phyloP scores from a whole-genome alignment of 257 asterid species.

The Haberlea rhodopensis region DNA sequence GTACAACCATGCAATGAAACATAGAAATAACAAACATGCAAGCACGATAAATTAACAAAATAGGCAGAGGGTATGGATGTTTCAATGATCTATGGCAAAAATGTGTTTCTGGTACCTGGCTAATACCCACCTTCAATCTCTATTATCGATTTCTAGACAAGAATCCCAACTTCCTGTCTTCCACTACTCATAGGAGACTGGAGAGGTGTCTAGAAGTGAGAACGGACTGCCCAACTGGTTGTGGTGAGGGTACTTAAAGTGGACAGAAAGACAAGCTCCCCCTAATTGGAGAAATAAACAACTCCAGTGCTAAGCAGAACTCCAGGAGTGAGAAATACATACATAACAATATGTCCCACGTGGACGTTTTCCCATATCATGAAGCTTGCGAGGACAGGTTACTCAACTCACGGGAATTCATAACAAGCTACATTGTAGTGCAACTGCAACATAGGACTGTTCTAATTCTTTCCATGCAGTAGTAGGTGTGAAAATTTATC shows the following conservation, averaged over 20 bases:
- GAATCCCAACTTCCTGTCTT: background rate
- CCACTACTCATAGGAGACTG: too few relatives aligned
- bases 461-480: slow-evolving; percentile 15
- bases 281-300: background rate
- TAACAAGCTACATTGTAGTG: slow-evolving; percentile 2
- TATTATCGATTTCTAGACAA: background rate
- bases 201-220: background rate
- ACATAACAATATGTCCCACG: background rate
- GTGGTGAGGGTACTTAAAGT: background rate
- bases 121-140: background rate
- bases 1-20: background rate
- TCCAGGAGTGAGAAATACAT: background rate
- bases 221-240: background rate
- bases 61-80: background rate
- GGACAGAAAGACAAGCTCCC: background rate
- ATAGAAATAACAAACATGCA: background rate
- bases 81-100: background rate
- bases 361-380: background rate
- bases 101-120: background rate
- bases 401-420: slow-evolving; percentile 17
- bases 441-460: background rate
- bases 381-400: slow-evolving; percentile 15
- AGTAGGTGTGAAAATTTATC: background rate
- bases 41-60: background rate
- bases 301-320: slow-evolving; percentile 5